Evolutionary conservation across 2,329 filamentous ascomycete genomes (phyloP).

Genomic region (Sporothrix dimorphospora): DNA sequence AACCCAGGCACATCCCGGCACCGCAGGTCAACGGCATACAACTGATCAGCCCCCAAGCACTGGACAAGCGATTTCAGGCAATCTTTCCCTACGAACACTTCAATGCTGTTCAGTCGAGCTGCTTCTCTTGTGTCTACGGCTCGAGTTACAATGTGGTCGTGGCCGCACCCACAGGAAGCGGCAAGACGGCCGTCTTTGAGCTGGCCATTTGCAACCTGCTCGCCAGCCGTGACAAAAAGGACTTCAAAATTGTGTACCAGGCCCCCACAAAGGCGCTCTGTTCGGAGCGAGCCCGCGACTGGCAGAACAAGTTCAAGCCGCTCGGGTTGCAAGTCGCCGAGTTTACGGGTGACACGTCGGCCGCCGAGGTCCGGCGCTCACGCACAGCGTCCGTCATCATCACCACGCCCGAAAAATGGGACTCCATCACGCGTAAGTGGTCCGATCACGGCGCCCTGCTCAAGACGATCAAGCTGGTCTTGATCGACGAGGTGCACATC

Average conservation of each 20-base stretch:
- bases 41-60: slow-evolving; percentile 54
- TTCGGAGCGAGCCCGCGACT: slow-evolving; percentile 74
- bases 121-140: slow-evolving; percentile 67
- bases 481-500: slow-evolving; percentile 89
- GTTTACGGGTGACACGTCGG: slow-evolving; percentile 79
- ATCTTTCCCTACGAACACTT: slow-evolving; percentile 76
- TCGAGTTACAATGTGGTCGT: slow-evolving; percentile 77
- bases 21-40: slow-evolving; percentile 40
- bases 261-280: slow-evolving; percentile 85
- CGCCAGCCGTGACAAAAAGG: slow-evolving; percentile 54
- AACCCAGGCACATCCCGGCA: background rate
- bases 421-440: slow-evolving; percentile 87
- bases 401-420: slow-evolving; percentile 90
- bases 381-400: slow-evolving; percentile 79
- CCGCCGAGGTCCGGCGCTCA: slow-evolving; percentile 66
- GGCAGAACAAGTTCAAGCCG: slow-evolving; percentile 72
- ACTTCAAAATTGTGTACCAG: slow-evolving; percentile 83
- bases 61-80: slow-evolving; percentile 65
- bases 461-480: slow-evolving; percentile 74
- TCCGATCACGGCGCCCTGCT: slow-evolving; percentile 76
- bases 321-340: slow-evolving; percentile 73
- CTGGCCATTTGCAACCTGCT: slow-evolving; percentile 77
- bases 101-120: slow-evolving; percentile 83
- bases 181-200: slow-evolving; percentile 82
- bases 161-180: slow-evolving; percentile 81